Percentiles rank a stretch among this genome's conserved stretches.
These are phyloP conservation scores for Fusarium guadeloupense DNA, from an alignment of 2,329 filamentous ascomycete species.

Conservation along the genomic window DNA sequence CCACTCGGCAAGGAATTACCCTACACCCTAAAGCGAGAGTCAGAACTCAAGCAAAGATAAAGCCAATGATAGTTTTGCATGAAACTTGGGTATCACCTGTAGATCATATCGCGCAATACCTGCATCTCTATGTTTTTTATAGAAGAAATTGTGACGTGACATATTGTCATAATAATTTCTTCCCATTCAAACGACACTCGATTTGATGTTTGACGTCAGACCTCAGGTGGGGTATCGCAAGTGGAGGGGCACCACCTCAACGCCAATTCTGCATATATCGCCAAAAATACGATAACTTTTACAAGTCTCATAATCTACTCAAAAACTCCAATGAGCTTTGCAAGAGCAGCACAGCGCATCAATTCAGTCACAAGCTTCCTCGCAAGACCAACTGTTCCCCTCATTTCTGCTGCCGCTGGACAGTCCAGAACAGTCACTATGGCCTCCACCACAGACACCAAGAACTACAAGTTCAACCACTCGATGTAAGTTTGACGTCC, in stretches of 20 bases:
- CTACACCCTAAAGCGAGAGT: too few species aligned
- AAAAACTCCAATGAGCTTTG: slow-evolving; percentile 37
- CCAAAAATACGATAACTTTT: background rate
- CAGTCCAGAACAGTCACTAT: slow-evolving; percentile 70
- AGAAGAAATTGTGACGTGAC: background rate
- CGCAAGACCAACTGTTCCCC: slow-evolving; percentile 12
- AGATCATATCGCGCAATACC: too few species aligned
- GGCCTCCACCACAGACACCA: slow-evolving; percentile 76
- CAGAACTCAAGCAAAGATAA: too few species aligned
- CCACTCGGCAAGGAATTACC: too few species aligned
- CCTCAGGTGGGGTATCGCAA: slow-evolving; percentile 14
- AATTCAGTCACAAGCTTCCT: slow-evolving; percentile 36
- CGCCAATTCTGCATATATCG: slow-evolving; percentile 6
- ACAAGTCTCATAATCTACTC: slow-evolving; percentile 6
- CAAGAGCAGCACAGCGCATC: slow-evolving; percentile 41
- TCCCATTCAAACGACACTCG: background rate
- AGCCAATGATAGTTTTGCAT: too few species aligned
- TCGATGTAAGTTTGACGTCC: slow-evolving; percentile 71
- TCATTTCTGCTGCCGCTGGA: background rate
- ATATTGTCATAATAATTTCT: background rate
- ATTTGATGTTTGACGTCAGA: slow-evolving; percentile 28
- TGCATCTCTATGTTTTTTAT: too few species aligned
- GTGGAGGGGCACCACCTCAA: slow-evolving; percentile 22
- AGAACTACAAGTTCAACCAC: slow-evolving; percentile 87
- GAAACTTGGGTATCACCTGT: too few species aligned